phyloP scores from a whole-genome alignment of 345 rosid genomes.

The Euphorbia peplus region DNA sequence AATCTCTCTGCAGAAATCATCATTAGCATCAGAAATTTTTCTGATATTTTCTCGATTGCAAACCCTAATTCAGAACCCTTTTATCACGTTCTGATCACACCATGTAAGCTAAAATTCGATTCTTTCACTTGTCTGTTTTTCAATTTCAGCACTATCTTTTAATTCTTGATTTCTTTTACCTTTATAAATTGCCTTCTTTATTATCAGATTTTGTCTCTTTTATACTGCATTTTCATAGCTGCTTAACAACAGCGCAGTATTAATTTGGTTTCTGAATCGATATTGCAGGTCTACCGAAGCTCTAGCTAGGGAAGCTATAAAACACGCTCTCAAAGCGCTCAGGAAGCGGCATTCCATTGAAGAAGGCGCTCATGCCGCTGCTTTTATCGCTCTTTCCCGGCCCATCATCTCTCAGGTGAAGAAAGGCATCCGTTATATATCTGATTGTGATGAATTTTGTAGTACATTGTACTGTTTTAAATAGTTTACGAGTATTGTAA shows the following conservation, averaged over 20 bases:
- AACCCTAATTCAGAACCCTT: background rate
- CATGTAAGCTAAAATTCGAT: slow-evolving; percentile 7
- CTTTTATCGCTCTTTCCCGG: slow-evolving; percentile 64
- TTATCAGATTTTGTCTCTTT: background rate
- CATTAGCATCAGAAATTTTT: background rate
- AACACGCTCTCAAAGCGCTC: slow-evolving; percentile 77
- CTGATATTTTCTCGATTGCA: background rate
- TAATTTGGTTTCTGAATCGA: background rate
- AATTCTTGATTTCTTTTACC: background rate
- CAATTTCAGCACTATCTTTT: background rate
- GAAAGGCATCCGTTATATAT: background rate
- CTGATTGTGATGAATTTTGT: background rate
- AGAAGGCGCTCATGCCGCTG: slow-evolving; percentile 92
- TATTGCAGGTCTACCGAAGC: slow-evolving; percentile 37
- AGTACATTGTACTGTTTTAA: background rate
- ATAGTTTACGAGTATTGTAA: too few relatives aligned
- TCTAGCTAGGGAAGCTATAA: slow-evolving; percentile 60
- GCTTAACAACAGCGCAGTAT: background rate
- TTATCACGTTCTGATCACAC: background rate
- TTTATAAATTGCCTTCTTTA: background rate
- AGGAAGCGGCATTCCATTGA: slow-evolving; percentile 81
- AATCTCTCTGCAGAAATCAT: too few relatives aligned
- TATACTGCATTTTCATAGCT: background rate
- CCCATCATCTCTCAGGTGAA: slow-evolving; percentile 68
- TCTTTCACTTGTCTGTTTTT: background rate